Base-by-base conservation (phyloP, 306 rosid genomes). In the Malus asiatica region DNA sequence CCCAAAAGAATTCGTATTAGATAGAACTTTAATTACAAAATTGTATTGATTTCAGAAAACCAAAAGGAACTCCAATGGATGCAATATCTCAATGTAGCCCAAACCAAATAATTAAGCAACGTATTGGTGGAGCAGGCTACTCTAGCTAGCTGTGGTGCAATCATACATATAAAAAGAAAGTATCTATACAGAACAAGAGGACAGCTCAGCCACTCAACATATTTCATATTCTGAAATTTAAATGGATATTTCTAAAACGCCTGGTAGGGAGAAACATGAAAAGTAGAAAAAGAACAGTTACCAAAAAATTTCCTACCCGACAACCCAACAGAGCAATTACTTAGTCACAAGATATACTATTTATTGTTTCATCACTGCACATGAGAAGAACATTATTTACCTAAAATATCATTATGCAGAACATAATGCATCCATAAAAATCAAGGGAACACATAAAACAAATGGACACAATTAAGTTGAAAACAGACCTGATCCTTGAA, bases 401-500 rank as follows among this genome's bases (percentile, higher is more conserved):
- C 11, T 32, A 64, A 19, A 29, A 64, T 22, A 18, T 32, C 68
- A 70, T 29, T 51, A 6, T 70, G 44, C 20, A 52, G 42, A 22
- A 44, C 27, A 44, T 68, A 48, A 48, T 15, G 33, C 46, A 23
- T 40, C 6, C 58, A 57, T 11, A 22, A 25, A 22, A 48, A 15
- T 29, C 55, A 38, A 38, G 9, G 19, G 44, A 20, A 29, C n/a
- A 32, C 27, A 19, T 19, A 76, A 32, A 48, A 23, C 32, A 25
- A 8, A 3, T 20, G n/a, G 16, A n/a, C 25, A 53, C 22, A 44
- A n/a, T 33, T 14, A 38, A 46, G n/a, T 12, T 60, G 30, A 35
- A 23, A 78, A 64, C 68, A 61, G 22, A 91, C 96, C 96, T 91
- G 96, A 75, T 91, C 93, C 75, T 89, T 91, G 74, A 91, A 91